A percentile compares a stretch with the other conserved stretches of the same genome.
Evolutionary conservation across 2,329 filamentous ascomycete genomes (phyloP).

Genomic region (Thyridium curvatum): DNA sequence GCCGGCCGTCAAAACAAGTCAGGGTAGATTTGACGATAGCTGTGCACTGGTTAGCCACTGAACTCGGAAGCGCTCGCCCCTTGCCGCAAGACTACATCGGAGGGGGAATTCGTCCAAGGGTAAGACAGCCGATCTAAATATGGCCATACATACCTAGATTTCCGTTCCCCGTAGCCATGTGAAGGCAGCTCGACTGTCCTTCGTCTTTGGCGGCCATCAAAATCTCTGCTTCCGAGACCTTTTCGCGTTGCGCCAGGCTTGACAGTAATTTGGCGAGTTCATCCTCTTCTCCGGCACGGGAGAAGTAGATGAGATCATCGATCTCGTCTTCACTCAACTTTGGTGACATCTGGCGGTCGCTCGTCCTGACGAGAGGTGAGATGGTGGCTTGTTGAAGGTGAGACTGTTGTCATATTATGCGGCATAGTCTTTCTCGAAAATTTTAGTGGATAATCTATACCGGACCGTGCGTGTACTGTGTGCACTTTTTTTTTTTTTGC

Average conservation of each 20-base stretch:
- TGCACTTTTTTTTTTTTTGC: too few species aligned
- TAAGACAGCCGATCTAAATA: too few species aligned
- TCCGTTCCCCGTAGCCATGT: slow-evolving; percentile 91
- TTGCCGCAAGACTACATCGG: slow-evolving; percentile 1
- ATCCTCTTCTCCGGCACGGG: slow-evolving; percentile 68
- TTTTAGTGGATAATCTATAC: too few species aligned
- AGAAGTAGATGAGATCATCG: slow-evolving; percentile 86
- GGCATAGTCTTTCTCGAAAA: too few species aligned
- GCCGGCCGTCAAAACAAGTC: slow-evolving; percentile 31
- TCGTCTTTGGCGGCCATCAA: slow-evolving; percentile 66
- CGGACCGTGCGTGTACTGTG: too few species aligned
- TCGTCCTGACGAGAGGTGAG: too few species aligned
- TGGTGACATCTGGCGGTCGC: slow-evolving; percentile 31
- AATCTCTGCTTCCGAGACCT: slow-evolving; percentile 53
- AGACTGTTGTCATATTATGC: too few species aligned
- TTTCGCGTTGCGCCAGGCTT: slow-evolving; percentile 56
- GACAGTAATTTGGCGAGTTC: slow-evolving; percentile 58
- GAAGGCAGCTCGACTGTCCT: slow-evolving; percentile 73
- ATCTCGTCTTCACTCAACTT: slow-evolving; percentile 70
- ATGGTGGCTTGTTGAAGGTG: too few species aligned
- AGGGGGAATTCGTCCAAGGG: neutral
- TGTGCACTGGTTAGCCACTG: slow-evolving; percentile 12
- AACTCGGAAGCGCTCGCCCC: neutral
- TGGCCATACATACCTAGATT: slow-evolving; percentile 57
- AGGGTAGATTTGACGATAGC: slow-evolving; percentile 39